phyloP scores from a whole-genome alignment of 306 rosid genomes.

The Neltuma alba region DNA sequence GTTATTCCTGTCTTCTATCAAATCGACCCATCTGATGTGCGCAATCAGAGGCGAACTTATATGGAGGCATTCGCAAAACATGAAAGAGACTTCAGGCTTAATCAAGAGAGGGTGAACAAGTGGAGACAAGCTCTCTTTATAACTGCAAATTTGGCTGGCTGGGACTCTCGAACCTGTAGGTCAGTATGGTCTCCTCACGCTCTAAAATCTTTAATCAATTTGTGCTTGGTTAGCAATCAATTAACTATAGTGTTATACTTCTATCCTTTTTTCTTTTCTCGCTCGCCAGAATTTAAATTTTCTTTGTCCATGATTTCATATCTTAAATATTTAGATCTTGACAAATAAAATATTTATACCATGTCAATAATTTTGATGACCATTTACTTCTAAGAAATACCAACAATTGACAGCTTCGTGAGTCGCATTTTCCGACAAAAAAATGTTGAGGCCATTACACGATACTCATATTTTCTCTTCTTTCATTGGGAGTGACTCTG shows the following conservation, averaged over 20 bases:
- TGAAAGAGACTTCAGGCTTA: not conserved
- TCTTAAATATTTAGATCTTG: not conserved
- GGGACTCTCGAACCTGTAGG: not conserved
- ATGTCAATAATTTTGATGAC: not conserved
- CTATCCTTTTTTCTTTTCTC: too few species aligned
- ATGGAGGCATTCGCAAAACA: not conserved
- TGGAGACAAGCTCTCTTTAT: not conserved
- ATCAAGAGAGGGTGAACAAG: not conserved
- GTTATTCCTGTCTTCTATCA: constrained; percentile 16
- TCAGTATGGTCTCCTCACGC: not conserved
- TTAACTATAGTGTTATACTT: too few species aligned
- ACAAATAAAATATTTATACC: not conserved
- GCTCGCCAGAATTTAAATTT: not conserved
- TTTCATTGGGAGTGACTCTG: not conserved
- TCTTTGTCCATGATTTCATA: not conserved
- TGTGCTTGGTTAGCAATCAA: not conserved
- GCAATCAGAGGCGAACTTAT: not conserved
- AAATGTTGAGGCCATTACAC: not conserved
- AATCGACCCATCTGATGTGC: not conserved
- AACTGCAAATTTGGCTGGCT: constrained; percentile 17
- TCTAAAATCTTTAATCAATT: not conserved
- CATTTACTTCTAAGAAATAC: not conserved
- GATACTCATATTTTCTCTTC: not conserved
- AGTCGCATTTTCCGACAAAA: too few species aligned
- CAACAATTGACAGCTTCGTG: not conserved